phyloP scores from a whole-genome alignment of 192 early-diverging fungal genomes.

The Linnemannia hyalina region DNA sequence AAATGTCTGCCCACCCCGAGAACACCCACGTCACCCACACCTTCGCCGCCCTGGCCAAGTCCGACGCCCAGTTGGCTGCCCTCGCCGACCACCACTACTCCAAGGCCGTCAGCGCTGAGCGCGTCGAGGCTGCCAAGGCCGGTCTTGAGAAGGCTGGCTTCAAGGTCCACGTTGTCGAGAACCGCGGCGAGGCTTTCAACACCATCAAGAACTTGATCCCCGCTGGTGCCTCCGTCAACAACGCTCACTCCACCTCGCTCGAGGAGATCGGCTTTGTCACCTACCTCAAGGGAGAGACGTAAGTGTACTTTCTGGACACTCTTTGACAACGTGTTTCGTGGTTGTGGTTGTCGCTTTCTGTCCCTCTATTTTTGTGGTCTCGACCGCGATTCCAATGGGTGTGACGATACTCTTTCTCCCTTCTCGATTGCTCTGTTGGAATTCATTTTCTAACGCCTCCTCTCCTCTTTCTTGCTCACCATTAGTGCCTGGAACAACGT shows the following conservation, averaged over 20 bases:
- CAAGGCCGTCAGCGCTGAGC: slow-evolving; percentile 30
- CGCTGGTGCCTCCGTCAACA: slow-evolving; percentile 47
- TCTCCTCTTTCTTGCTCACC: background rate
- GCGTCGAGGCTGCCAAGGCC: slow-evolving; percentile 41
- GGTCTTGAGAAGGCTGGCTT: slow-evolving; percentile 50
- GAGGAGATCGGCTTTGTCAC: slow-evolving; percentile 62
- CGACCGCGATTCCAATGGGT: background rate
- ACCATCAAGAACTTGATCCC: slow-evolving; percentile 56
- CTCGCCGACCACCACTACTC: slow-evolving; percentile 28
- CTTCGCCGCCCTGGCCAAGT: slow-evolving; percentile 42
- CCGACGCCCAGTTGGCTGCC: slow-evolving; percentile 35
- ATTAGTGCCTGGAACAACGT: slow-evolving; percentile 51
- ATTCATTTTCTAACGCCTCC: background rate
- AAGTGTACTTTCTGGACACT: slow-evolving; percentile 1
- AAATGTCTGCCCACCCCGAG: slow-evolving; percentile 43
- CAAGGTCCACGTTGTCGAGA: slow-evolving; percentile 43
- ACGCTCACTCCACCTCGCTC: slow-evolving; percentile 55
- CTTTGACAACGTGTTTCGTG: background rate
- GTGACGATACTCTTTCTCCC: background rate
- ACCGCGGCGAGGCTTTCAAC: slow-evolving; percentile 43
- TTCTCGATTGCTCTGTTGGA: background rate
- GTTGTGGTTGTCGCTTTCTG: background rate
- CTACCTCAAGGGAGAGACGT: slow-evolving; percentile 59
- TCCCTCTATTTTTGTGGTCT: background rate
- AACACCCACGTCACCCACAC: slow-evolving; percentile 46